Evolutionary conservation across 495 filamentous ascomycete species (phyloP).

Genomic region (Tuber borchii): DNA sequence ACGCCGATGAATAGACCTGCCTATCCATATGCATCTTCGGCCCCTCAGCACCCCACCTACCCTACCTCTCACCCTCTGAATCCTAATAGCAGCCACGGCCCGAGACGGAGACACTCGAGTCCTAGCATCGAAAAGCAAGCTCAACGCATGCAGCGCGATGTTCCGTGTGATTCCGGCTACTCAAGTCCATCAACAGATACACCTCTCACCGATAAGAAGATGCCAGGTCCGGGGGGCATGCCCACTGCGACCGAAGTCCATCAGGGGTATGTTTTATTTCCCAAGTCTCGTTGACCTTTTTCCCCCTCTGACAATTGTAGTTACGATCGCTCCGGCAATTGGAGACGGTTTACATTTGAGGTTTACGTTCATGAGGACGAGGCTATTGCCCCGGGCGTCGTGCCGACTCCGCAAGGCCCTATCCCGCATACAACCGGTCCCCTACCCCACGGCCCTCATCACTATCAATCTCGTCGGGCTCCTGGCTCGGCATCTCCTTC

Average conservation of each 20-base stretch:
- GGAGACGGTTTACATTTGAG: conserved; percentile 36
- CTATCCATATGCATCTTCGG: conserved; percentile 25
- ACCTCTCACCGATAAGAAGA: conserved; percentile 26
- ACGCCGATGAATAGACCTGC: conserved; percentile 21
- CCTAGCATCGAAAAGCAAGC: conserved; percentile 38
- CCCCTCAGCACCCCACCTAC: conserved; percentile 20
- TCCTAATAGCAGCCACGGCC: conserved; percentile 3
- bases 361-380: conserved; percentile 37
- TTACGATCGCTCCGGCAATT: conserved; percentile 24
- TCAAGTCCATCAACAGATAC: conserved; percentile 37
- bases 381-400: conserved; percentile 21
- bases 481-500: conserved; percentile 28
- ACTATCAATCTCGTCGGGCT: conserved; percentile 20
- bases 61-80: conserved; percentile 16
- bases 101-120: conserved; percentile 38
- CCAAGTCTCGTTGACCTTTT: conserved; percentile 9
- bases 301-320: conserved; percentile 11
- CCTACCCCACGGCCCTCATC: conserved; percentile 14
- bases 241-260: conserved; percentile 31
- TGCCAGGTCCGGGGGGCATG: conserved; percentile 23
- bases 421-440: background rate
- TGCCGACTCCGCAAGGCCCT: background rate
- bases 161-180: conserved; percentile 34
- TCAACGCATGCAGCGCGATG: conserved; percentile 28
- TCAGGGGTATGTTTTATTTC: conserved; percentile 11